A percentile compares a stretch with the other conserved stretches of the same genome.
phyloP scores from a whole-genome alignment of 495 filamentous ascomycete genomes.

The Parachaetomium inaequale region DNA sequence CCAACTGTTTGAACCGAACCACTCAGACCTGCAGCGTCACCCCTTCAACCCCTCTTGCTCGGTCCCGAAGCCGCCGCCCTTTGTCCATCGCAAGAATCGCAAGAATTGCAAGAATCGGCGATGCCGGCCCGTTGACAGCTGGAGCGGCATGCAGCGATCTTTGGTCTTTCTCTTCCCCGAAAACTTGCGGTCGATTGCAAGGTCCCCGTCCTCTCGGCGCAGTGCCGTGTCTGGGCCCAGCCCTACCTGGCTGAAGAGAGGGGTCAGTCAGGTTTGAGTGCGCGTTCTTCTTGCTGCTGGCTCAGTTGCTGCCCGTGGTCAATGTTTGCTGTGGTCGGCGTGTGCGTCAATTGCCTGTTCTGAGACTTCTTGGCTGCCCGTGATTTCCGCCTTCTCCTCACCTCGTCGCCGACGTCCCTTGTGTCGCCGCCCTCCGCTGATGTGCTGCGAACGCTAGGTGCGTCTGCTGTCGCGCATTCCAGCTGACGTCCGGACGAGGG shows the following conservation, averaged over 20 bases:
- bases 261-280: neutral
- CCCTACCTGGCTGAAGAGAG: neutral
- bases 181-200: neutral
- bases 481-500: neutral
- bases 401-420: constrained; percentile 9
- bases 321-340: too few species aligned
- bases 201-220: neutral
- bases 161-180: neutral
- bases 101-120: neutral
- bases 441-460: neutral
- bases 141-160: neutral
- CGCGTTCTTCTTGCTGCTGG: neutral
- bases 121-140: constrained; percentile 7
- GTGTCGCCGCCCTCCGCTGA: constrained; percentile 12
- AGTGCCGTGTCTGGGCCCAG: too few species aligned
- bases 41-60: too few species aligned
- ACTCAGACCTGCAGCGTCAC: too few species aligned
- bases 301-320: too few species aligned
- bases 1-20: too few species aligned
- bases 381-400: neutral
- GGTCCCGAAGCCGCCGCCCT: neutral
- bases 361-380: neutral
- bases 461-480: constrained; percentile 1
- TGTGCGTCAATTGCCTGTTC: neutral
- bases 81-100: too few species aligned